phyloP scores from a whole-genome alignment of 148 eudicot species.

The Bassia scoparia region DNA sequence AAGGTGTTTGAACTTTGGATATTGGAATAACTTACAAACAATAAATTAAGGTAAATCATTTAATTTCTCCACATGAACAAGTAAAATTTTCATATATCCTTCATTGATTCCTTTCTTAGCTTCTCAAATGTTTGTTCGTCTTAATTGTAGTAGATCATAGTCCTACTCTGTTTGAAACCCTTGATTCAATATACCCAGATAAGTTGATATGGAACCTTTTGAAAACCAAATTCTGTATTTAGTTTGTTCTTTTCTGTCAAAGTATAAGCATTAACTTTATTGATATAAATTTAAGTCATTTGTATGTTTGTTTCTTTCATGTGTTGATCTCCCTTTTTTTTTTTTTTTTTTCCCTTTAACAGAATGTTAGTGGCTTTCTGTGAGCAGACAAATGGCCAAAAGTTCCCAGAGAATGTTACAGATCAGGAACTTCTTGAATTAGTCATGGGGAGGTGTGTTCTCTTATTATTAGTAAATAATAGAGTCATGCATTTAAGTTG shows the following conservation, averaged over 20 bases:
- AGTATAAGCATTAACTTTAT: not conserved
- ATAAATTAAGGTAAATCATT: too few relatives aligned
- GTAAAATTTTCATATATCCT: too few relatives aligned
- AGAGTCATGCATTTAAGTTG: not conserved
- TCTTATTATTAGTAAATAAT: slow-evolving; percentile 10
- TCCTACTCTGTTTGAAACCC: too few relatives aligned
- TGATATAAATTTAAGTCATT: not conserved
- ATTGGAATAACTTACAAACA: too few relatives aligned
- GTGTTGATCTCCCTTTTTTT: slow-evolving; percentile 12
- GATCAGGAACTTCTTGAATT: slow-evolving; percentile 93
- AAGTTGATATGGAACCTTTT: not conserved
- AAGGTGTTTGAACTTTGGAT: too few relatives aligned
- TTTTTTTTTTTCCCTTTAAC: slow-evolving; percentile 34
- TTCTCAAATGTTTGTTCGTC: too few relatives aligned
- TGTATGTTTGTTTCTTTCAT: slow-evolving; percentile 10
- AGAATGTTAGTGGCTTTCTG: slow-evolving; percentile 89
- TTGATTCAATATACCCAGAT: too few relatives aligned
- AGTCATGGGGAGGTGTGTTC: slow-evolving; percentile 74
- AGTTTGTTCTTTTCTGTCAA: not conserved
- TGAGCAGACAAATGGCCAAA: slow-evolving; percentile 82
- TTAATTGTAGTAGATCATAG: too few relatives aligned
- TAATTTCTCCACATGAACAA: too few relatives aligned
- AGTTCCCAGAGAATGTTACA: slow-evolving; percentile 57
- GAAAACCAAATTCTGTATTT: not conserved
- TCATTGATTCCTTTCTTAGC: too few relatives aligned